Conservation (phyloP, 495 filamentous ascomycete genomes). For the Lepidopterella palustris region DNA sequence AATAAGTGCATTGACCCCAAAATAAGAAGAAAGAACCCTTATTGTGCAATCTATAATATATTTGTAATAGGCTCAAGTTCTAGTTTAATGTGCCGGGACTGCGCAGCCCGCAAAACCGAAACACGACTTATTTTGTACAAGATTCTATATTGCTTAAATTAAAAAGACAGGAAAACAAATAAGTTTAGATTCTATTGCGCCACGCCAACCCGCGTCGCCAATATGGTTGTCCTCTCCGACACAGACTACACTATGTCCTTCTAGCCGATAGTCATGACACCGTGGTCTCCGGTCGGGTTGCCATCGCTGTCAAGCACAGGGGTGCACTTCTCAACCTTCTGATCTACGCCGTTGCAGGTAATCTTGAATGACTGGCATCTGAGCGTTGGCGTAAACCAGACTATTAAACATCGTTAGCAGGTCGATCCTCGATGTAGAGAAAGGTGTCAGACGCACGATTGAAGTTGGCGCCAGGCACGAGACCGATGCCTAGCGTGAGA, state of each 20-base stretch:
- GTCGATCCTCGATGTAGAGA: background rate
- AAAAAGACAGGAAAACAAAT: background rate
- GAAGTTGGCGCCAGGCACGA: background rate
- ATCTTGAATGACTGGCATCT: slow-evolving; percentile 4
- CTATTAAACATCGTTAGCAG: background rate
- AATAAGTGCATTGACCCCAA: too few species aligned
- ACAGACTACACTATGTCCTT: background rate
- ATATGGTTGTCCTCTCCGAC: background rate
- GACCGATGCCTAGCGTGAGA: background rate
- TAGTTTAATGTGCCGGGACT: too few species aligned
- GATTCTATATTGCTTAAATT: background rate
- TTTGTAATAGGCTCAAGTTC: too few species aligned
- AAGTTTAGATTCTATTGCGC: background rate
- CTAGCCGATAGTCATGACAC: slow-evolving; percentile 8
- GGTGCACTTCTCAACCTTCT: slow-evolving; percentile 2
- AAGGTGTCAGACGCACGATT: background rate
- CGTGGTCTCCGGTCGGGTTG: slow-evolving; percentile 3
- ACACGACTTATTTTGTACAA: too few species aligned
- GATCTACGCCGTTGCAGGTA: slow-evolving; percentile 2
- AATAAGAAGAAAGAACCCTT: too few species aligned
- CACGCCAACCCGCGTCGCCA: background rate
- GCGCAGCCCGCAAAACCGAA: too few species aligned
- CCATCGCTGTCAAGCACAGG: slow-evolving; percentile 6
- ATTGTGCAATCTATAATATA: too few species aligned
- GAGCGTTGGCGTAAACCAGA: slow-evolving; percentile 7